phyloP scores from a whole-genome alignment of 148 eudicot genomes.

The Oxyria digyna region DNA sequence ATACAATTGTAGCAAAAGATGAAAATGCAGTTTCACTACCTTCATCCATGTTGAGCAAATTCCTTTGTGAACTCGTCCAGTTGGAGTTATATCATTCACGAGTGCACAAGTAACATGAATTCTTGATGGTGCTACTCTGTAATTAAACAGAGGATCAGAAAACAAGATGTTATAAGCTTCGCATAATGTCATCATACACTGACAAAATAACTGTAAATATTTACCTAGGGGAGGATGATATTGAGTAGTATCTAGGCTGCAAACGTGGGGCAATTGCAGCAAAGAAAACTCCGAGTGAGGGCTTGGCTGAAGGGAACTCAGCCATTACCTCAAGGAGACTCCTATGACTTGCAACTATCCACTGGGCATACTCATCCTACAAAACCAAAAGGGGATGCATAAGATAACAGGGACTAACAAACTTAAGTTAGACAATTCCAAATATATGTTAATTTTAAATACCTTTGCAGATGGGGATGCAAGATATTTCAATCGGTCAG shows the following conservation, averaged over 20 bases:
- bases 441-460: neutral
- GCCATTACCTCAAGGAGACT: slow-evolving; percentile 94
- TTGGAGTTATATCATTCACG: slow-evolving; percentile 70
- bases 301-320: slow-evolving; percentile 85
- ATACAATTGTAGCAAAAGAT: neutral
- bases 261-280: slow-evolving; percentile 87
- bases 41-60: slow-evolving; percentile 99
- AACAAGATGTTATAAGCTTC: neutral
- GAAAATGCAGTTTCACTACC: slow-evolving; percentile 23
- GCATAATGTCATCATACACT: neutral
- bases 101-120: slow-evolving; percentile 92
- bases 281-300: slow-evolving; percentile 94
- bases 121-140: slow-evolving; percentile 75
- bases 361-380: slow-evolving; percentile 89
- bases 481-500: slow-evolving; percentile 67
- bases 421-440: neutral
- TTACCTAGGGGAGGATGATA: slow-evolving; percentile 87
- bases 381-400: slow-evolving; percentile 7
- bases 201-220: neutral
- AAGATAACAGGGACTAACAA: neutral
- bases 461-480: slow-evolving; percentile 99
- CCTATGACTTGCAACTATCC: slow-evolving; percentile 78
- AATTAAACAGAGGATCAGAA: neutral
- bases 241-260: slow-evolving; percentile 92
- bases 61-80: slow-evolving; percentile 90